Evolutionary conservation across 768 basidiomycete species (phyloP).

Genomic region (Macrolepiota fuliginosa): DNA sequence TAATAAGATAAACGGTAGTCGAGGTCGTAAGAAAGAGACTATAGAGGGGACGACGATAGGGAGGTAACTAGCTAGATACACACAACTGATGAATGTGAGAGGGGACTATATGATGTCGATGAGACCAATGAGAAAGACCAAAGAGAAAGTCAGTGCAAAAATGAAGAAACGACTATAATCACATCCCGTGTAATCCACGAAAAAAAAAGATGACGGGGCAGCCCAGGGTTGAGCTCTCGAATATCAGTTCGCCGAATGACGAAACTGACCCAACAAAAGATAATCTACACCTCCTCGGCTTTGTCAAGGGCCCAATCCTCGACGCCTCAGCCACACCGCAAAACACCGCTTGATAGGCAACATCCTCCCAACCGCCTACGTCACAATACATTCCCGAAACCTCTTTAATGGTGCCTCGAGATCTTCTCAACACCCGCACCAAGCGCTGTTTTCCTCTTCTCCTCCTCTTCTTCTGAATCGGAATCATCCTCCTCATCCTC

Average conservation of each 20-base stretch:
- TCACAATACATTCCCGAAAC: not conserved
- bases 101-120: not conserved
- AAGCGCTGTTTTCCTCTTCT: slow-evolving; percentile 30
- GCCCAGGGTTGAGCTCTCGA: not conserved
- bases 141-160: slow-evolving; percentile 1
- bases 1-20: not conserved
- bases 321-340: not conserved
- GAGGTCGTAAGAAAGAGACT: not conserved
- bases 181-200: not conserved
- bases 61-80: not conserved
- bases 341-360: not conserved
- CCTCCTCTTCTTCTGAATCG: slow-evolving; percentile 26
- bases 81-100: not conserved
- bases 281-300: slow-evolving; percentile 3
- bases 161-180: not conserved
- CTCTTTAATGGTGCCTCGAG: slow-evolving; percentile 33
- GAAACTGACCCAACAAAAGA: slow-evolving; percentile 1
- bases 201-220: not conserved
- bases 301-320: not conserved
- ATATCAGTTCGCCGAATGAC: not conserved
- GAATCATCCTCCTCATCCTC: slow-evolving; percentile 19
- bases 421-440: slow-evolving; percentile 54
- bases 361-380: not conserved
- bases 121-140: not conserved
- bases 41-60: not conserved